Evolutionary conservation across 1,284 basidiomycete genomes (phyloP).

Genomic region (Ceratobasidium papillatum): DNA sequence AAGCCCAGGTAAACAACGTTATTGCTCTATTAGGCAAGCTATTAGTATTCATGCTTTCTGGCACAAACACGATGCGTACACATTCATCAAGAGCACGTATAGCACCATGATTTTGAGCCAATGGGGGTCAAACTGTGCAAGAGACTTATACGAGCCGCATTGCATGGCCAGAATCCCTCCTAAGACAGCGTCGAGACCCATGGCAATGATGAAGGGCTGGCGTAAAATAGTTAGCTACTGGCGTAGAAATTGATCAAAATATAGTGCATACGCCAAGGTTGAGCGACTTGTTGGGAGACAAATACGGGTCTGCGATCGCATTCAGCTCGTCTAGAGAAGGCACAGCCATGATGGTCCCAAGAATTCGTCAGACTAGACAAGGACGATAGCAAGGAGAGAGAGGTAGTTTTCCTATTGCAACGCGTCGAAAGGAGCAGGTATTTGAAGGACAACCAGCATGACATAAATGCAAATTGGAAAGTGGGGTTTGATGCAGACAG

Average conservation of each 20-base stretch:
- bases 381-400: neutral
- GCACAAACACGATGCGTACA: constrained; percentile 8
- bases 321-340: constrained; percentile 25
- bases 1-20: constrained; percentile 33
- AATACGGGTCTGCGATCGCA: constrained; percentile 12
- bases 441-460: neutral
- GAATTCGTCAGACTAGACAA: neutral
- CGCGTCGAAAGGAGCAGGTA: neutral
- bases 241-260: neutral
- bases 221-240: neutral
- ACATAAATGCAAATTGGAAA: neutral
- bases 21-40: constrained; percentile 1
- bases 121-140: constrained; percentile 3
- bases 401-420: neutral
- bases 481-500: neutral
- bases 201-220: constrained; percentile 31
- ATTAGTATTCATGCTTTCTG: neutral
- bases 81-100: constrained; percentile 38
- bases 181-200: constrained; percentile 29
- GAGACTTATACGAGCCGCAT: constrained; percentile 18
- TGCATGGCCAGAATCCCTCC: constrained; percentile 39
- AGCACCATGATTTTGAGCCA: constrained; percentile 33
- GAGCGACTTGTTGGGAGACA: constrained; percentile 23
- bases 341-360: constrained; percentile 5
- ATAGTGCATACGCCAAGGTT: constrained; percentile 14